These are phyloP conservation scores for Sutorius australiensis DNA, from an alignment of 768 basidiomycete species.

Conservation along the genomic window DNA sequence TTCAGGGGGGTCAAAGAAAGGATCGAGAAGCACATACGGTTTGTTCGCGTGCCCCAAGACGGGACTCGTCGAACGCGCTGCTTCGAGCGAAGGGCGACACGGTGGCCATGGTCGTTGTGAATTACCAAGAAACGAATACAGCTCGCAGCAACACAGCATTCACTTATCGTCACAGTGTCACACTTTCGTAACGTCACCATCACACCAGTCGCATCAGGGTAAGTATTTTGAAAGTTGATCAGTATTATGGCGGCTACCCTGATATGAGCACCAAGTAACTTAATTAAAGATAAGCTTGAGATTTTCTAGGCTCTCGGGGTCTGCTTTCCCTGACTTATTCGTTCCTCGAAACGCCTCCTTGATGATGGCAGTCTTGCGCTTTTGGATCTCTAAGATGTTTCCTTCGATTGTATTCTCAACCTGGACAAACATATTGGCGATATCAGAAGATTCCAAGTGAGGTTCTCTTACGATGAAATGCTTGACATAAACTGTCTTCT, in stretches of 20 bases:
- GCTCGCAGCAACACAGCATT: slow-evolving; percentile 22
- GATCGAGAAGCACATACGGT: slow-evolving; percentile 39
- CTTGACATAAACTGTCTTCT: slow-evolving; percentile 76
- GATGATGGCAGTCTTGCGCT: slow-evolving; percentile 81
- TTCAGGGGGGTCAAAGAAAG: slow-evolving; percentile 16
- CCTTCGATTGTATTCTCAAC: slow-evolving; percentile 74
- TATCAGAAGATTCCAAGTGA: background rate
- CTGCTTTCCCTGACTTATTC: slow-evolving; percentile 40
- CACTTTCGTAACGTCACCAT: slow-evolving; percentile 31
- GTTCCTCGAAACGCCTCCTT: slow-evolving; percentile 76
- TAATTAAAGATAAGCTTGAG: slow-evolving; percentile 43
- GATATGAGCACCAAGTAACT: background rate
- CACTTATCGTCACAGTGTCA: slow-evolving; percentile 21
- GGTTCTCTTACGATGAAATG: slow-evolving; percentile 69
- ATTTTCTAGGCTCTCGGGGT: slow-evolving; percentile 76
- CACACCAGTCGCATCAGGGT: no score
- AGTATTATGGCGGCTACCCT: no score
- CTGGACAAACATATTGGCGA: slow-evolving; percentile 33
- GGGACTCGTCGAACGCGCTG: slow-evolving; percentile 51
- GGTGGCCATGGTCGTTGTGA: slow-evolving; percentile 29
- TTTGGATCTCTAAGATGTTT: slow-evolving; percentile 77
- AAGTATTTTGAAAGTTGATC: no score
- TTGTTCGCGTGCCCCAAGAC: slow-evolving; percentile 50
- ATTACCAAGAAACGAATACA: slow-evolving; percentile 12
- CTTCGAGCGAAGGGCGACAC: slow-evolving; percentile 64